Conservation (phyloP, 805 yeast species). For the Peterozyma xylosa region DNA sequence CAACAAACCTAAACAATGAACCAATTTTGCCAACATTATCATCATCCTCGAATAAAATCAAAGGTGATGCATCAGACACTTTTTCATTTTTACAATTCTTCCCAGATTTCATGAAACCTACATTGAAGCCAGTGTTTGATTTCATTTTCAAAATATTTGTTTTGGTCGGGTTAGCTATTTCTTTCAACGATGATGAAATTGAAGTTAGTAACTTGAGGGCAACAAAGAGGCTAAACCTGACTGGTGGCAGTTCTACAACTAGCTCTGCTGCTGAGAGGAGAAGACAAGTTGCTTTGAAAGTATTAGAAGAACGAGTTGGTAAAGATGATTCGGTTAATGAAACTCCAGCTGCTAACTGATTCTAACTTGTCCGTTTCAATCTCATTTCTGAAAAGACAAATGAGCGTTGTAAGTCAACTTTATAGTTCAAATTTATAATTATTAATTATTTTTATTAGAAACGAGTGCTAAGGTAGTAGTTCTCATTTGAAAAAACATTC, state of each 20-base stretch:
- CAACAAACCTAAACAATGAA: slow-evolving; percentile 20
- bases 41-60: slow-evolving; percentile 9
- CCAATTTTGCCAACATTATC: slow-evolving; percentile 13
- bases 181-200: slow-evolving; percentile 61
- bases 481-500: too few relatives aligned
- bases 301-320: slow-evolving; percentile 56
- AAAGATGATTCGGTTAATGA: slow-evolving; percentile 10
- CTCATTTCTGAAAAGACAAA: too few relatives aligned
- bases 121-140: slow-evolving; percentile 44
- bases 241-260: slow-evolving; percentile 8
- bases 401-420: too few relatives aligned
- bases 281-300: slow-evolving; percentile 70
- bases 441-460: too few relatives aligned
- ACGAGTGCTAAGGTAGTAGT: too few relatives aligned
- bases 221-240: slow-evolving; percentile 43
- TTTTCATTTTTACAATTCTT: slow-evolving; percentile 79
- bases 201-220: slow-evolving; percentile 72
- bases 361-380: too few relatives aligned
- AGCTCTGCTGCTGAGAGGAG: slow-evolving; percentile 66
- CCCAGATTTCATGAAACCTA: slow-evolving; percentile 54
- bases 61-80: slow-evolving; percentile 76
- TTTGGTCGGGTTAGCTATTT: slow-evolving; percentile 39
- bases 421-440: too few relatives aligned
- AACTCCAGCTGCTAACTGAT: background rate
- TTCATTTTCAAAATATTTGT: slow-evolving; percentile 18